Conservation (phyloP, 495 filamentous ascomycete genomes). For the Copromyces sp. region DNA sequence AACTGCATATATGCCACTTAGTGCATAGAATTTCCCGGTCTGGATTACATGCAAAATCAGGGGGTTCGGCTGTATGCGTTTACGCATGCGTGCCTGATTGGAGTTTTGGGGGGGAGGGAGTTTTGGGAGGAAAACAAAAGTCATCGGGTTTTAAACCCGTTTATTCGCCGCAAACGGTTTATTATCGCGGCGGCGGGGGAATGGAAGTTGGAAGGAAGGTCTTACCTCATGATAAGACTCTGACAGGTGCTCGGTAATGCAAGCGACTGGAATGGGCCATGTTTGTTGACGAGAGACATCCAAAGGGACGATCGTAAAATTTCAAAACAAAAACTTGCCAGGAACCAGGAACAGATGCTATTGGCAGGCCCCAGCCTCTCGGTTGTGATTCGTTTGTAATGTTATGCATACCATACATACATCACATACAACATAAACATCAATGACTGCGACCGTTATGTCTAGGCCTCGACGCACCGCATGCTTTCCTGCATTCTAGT, state of each 20-base stretch:
- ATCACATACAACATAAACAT: background rate
- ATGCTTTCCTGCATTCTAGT: background rate
- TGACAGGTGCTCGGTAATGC: background rate
- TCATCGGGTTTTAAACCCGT: background rate
- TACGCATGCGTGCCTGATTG: background rate
- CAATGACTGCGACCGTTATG: background rate
- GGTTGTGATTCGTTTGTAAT: background rate
- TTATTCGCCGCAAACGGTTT: background rate
- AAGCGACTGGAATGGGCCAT: background rate
- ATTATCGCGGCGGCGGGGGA: background rate
- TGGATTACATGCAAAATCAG: too few relatives aligned
- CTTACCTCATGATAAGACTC: background rate
- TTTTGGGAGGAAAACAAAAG: background rate
- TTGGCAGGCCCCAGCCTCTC: background rate
- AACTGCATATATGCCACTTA: too few relatives aligned
- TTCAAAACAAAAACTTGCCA: background rate
- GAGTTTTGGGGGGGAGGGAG: background rate
- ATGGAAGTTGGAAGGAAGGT: background rate
- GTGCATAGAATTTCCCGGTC: too few relatives aligned
- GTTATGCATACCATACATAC: background rate
- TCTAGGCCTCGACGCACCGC: background rate
- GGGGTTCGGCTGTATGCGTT: too few relatives aligned
- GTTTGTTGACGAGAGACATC: background rate
- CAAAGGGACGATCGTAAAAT: background rate
- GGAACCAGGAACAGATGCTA: background rate